Evolutionary conservation across 805 yeast species (phyloP), one percentile per base, ranked within the genome.

Genomic region (Starmera quercuum): DNA sequence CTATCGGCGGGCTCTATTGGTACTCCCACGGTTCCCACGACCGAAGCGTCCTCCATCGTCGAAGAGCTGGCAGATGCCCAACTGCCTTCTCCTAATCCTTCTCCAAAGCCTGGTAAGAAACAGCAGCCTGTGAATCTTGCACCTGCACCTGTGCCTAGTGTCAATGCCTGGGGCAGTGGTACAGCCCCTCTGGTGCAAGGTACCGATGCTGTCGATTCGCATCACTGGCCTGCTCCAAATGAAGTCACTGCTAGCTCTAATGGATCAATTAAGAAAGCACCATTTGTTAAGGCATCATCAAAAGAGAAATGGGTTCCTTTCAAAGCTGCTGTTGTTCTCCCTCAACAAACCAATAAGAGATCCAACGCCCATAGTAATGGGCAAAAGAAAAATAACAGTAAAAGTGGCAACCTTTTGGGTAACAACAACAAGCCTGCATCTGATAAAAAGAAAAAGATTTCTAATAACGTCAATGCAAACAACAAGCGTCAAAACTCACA

Each of bases 301-400:
- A 75, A 72, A 47, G 81, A 74, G 47, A 82, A 80, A 53, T 78
- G 85, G 84, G 71, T 78, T 26, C 85, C 85, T n/a, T 74, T 71
- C 53, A 68, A 74, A 45, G 83, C 75, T 19, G 58, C 73, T 27
- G 72, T 71, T 31, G 68, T 68, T 19, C 61, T 71, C 26, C 61
- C 68, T 15, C 53, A 50, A 34, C 53, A 27, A 17, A 16, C 12
- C 10, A 42, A 41, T 21, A 31, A 41, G 35, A 47, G 44, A 33
- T 33, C 40, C 35, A 33, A 45, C 37, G 12, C 26, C n/a, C n/a
- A n/a, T n/a, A n/a, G 13, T 10, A 37, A 45, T 38, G 39, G 39
- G 32, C 44, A 44, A 38, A 48, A 45, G 40, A 43, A 38, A 39
- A 43, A 38, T 31, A 42, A 38, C 17, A 44, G 42, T 32, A 40